Evolutionary conservation across 2,329 filamentous ascomycete species (phyloP).

Genomic region (Rhexocercosporidium sp.): DNA sequence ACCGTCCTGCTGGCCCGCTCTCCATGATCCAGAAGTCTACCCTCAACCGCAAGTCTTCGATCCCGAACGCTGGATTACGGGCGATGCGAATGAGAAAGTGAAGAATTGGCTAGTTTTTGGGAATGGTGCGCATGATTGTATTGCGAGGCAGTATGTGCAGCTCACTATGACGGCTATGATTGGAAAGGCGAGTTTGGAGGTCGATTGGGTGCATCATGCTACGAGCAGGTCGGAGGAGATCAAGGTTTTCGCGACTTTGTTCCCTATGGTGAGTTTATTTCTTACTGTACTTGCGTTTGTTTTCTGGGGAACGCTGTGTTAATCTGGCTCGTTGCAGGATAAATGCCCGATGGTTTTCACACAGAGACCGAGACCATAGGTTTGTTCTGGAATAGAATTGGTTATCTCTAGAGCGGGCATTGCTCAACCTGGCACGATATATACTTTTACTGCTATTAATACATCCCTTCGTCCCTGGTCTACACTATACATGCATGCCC

Average conservation of each 20-base stretch:
- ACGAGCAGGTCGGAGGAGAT: slow-evolving; percentile 56
- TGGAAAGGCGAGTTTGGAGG: slow-evolving; percentile 55
- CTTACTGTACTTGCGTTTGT: background rate
- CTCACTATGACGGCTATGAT: slow-evolving; percentile 58
- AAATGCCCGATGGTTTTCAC: slow-evolving; percentile 78
- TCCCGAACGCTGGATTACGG: slow-evolving; percentile 58
- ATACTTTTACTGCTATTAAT: no score
- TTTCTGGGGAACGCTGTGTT: slow-evolving; percentile 5
- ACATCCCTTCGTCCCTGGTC: no score
- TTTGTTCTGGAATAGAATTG: no score
- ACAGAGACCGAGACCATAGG: slow-evolving; percentile 7
- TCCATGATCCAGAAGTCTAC: slow-evolving; percentile 55
- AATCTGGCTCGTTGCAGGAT: slow-evolving; percentile 57
- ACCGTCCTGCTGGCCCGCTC: slow-evolving; percentile 56
- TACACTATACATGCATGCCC: no score
- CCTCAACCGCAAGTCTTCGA: slow-evolving; percentile 53
- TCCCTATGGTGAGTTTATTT: slow-evolving; percentile 76
- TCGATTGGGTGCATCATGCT: slow-evolving; percentile 57
- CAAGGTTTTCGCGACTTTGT: slow-evolving; percentile 93
- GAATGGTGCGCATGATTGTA: slow-evolving; percentile 55
- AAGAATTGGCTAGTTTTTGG: slow-evolving; percentile 62
- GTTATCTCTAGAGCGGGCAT: no score
- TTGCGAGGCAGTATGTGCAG: slow-evolving; percentile 55
- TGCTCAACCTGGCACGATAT: no score
- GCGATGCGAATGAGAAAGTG: slow-evolving; percentile 54